Conservation (phyloP, 192 early-diverging fungal species). For the Spinellus fusiger region DNA sequence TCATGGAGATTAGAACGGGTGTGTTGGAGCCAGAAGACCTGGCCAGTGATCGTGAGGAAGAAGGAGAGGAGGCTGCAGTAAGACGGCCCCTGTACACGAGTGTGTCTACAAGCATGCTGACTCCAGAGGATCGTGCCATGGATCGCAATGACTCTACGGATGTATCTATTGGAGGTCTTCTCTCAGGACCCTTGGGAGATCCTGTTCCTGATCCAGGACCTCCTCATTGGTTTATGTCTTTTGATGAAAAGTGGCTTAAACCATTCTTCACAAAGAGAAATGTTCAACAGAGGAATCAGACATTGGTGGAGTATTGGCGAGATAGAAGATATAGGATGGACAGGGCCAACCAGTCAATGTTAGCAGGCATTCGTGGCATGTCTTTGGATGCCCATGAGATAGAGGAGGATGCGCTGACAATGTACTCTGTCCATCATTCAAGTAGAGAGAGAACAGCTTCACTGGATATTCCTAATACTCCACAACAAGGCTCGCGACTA, state of each 20-base stretch:
- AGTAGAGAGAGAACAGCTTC: neutral
- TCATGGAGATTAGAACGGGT: conserved; percentile 73
- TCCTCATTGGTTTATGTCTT: conserved; percentile 79
- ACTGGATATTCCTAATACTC: neutral
- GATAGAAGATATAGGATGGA: conserved; percentile 32
- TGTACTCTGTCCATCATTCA: conserved; percentile 15
- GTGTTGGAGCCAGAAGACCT: conserved; percentile 48
- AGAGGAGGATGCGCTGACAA: conserved; percentile 8
- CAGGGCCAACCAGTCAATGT: conserved; percentile 16
- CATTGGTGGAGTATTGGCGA: conserved; percentile 27
- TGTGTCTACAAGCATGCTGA: no score
- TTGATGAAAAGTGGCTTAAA: conserved; percentile 75
- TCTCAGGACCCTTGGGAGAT: conserved; percentile 31
- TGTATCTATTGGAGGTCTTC: conserved; percentile 27
- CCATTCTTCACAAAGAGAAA: conserved; percentile 63
- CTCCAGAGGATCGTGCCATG: neutral
- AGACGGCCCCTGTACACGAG: no score
- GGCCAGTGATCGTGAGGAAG: conserved; percentile 40
- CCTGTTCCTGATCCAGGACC: conserved; percentile 40
- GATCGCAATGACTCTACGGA: conserved; percentile 10
- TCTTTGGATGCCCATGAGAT: conserved; percentile 3
- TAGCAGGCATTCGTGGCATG: conserved; percentile 21
- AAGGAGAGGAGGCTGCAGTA: conserved; percentile 4
- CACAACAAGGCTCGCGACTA: conserved; percentile 1
- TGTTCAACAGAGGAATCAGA: conserved; percentile 25